Conservation (phyloP, 208 protist genomes). For the Crithidia bombi region DNA sequence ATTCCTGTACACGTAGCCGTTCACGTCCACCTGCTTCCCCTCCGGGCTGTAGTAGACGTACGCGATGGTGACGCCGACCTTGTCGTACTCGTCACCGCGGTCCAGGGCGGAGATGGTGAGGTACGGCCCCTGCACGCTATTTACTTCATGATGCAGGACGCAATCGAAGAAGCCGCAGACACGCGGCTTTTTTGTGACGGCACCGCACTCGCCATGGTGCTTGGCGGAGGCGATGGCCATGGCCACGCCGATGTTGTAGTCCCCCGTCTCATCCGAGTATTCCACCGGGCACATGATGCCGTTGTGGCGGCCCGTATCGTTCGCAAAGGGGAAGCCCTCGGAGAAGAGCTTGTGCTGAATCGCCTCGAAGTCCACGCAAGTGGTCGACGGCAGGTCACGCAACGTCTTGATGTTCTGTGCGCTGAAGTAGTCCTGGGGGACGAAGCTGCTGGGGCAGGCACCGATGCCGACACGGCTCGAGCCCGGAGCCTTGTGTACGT, state of each 20-base stretch:
- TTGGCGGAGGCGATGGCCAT: slow-evolving; percentile 82
- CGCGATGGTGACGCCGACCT: slow-evolving; percentile 85
- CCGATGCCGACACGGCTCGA: slow-evolving; percentile 92
- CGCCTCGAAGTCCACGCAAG: slow-evolving; percentile 85
- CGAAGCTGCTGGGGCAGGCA: slow-evolving; percentile 88
- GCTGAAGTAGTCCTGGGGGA: slow-evolving; percentile 91
- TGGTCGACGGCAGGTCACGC: slow-evolving; percentile 58
- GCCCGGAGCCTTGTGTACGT: slow-evolving; percentile 92
- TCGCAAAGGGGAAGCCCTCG: slow-evolving; percentile 49
- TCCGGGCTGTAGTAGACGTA: slow-evolving; percentile 87
- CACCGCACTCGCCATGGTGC: slow-evolving; percentile 90
- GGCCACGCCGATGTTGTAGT: slow-evolving; percentile 90
- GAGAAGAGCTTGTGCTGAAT: slow-evolving; percentile 77
- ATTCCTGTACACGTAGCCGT: slow-evolving; percentile 83
- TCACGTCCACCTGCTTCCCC: slow-evolving; percentile 55
- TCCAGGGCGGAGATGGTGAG: slow-evolving; percentile 93
- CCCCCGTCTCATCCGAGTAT: slow-evolving; percentile 78
- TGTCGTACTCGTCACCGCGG: slow-evolving; percentile 92
- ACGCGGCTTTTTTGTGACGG: slow-evolving; percentile 90
- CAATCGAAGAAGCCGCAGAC: slow-evolving; percentile 93
- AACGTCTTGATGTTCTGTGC: slow-evolving; percentile 83
- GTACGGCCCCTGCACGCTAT: slow-evolving; percentile 88
- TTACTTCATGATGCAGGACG: slow-evolving; percentile 92
- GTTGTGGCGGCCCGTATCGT: slow-evolving; percentile 58
- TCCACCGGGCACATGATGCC: slow-evolving; percentile 78